Percentiles rank a stretch among this genome's conserved stretches.
Evolutionary conservation across 2,329 filamentous ascomycete genomes (phyloP).

Genomic region (Graphilbum sp.): DNA sequence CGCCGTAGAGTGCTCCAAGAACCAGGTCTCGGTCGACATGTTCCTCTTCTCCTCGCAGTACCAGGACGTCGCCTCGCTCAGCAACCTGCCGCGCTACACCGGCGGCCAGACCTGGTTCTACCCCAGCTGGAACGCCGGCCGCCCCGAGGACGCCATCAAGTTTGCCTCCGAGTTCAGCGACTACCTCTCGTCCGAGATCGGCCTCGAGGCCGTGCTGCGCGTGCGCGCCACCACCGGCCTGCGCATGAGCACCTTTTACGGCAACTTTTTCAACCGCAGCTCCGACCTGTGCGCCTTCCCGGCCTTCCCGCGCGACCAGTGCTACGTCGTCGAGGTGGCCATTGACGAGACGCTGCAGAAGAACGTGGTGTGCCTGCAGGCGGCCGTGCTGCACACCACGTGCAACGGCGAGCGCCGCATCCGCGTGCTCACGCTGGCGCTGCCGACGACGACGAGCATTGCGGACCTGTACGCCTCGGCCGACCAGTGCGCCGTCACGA

Average conservation of each 20-base stretch:
- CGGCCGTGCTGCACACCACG: constrained; percentile 89
- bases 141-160: constrained; percentile 91
- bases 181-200: constrained; percentile 91
- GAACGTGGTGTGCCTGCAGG: constrained; percentile 82
- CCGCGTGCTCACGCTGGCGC: constrained; percentile 77
- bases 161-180: constrained; percentile 95
- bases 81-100: constrained; percentile 89
- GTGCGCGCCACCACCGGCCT: constrained; percentile 89
- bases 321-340: constrained; percentile 93
- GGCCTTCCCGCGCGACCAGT: constrained; percentile 91
- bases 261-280: constrained; percentile 98
- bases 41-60: constrained; percentile 93
- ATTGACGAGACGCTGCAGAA: constrained; percentile 92
- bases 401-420: constrained; percentile 96
- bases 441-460: constrained; percentile 82
- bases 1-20: constrained; percentile 96
- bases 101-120: constrained; percentile 98
- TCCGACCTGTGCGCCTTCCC: constrained; percentile 97
- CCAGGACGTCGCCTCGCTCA: constrained; percentile 91
- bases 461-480: constrained; percentile 89
- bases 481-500: constrained; percentile 82
- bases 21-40: constrained; percentile 97
- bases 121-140: constrained; percentile 88
- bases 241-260: constrained; percentile 95
- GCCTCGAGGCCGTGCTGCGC: constrained; percentile 84